A percentile compares a stretch with the other conserved stretches of the same genome.
phyloP scores from a whole-genome alignment of 768 basidiomycete genomes.

The Dacryopinax spathularia region DNA sequence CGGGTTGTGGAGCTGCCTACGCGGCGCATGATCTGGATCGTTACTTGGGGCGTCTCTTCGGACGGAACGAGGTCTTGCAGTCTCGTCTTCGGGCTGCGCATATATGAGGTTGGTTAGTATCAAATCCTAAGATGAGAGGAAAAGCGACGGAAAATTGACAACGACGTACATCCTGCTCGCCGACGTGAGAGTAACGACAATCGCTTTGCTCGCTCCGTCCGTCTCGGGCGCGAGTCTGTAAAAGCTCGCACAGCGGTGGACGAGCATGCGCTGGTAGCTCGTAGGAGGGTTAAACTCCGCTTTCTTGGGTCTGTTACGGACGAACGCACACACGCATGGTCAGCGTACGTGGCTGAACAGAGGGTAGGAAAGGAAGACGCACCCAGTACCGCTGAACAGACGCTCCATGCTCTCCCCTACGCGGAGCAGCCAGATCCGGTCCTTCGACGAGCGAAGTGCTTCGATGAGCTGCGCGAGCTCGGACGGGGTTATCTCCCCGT shows the following conservation, averaged over 20 bases:
- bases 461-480: constrained; percentile 36
- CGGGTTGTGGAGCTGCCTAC: constrained; percentile 20
- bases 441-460: constrained; percentile 66
- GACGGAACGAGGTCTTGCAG: constrained; percentile 66
- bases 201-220: constrained; percentile 48
- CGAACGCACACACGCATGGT: neutral
- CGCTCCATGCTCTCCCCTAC: constrained; percentile 76
- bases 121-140: neutral
- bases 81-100: constrained; percentile 47
- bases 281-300: constrained; percentile 50
- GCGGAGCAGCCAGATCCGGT: constrained; percentile 74
- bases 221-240: constrained; percentile 61
- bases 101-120: constrained; percentile 3
- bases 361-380: constrained; percentile 21
- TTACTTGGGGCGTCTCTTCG: constrained; percentile 53
- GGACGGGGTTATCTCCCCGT: neutral
- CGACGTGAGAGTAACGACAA: constrained; percentile 38
- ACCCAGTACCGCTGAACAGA: constrained; percentile 64
- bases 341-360: neutral
- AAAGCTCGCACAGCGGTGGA: constrained; percentile 73
- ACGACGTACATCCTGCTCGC: constrained; percentile 64
- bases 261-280: constrained; percentile 71
- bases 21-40: constrained; percentile 81
- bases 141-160: constrained; percentile 9
- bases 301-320: constrained; percentile 7